Evolutionary conservation across 371 early-diverging fungal species (phyloP).

Genomic region (Mucor circinelloides): DNA sequence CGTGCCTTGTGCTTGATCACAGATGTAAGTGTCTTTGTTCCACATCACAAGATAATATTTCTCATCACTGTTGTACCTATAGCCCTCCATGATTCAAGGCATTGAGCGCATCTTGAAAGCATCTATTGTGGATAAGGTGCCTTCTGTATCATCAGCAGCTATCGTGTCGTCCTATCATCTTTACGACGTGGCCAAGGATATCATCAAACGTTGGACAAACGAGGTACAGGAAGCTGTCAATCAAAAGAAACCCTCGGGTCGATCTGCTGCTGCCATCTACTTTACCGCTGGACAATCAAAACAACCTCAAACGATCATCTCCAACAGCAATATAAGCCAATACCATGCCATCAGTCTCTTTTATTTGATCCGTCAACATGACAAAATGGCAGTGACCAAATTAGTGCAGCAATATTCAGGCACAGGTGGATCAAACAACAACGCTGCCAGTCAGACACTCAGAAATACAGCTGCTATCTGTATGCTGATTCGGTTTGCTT

Average conservation of each 20-base stretch:
- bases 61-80: neutral
- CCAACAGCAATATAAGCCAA: conserved; percentile 82
- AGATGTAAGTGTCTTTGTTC: conserved; percentile 65
- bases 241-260: conserved; percentile 64
- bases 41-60: too few relatives aligned
- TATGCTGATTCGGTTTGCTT: conserved; percentile 90
- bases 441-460: conserved; percentile 57
- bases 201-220: conserved; percentile 86
- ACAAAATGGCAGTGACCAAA: conserved; percentile 97
- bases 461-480: conserved; percentile 89
- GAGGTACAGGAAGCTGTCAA: conserved; percentile 88
- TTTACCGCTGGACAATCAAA: conserved; percentile 49
- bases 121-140: conserved; percentile 94
- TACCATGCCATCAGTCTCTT: conserved; percentile 97
- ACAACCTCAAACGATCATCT: conserved; percentile 49
- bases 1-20: conserved; percentile 94
- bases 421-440: conserved; percentile 24
- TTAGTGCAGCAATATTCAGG: conserved; percentile 87
- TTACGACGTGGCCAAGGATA: conserved; percentile 79
- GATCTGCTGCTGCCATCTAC: conserved; percentile 55
- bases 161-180: conserved; percentile 92
- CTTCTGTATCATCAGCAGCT: conserved; percentile 91
- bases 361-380: conserved; percentile 94
- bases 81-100: conserved; percentile 93
- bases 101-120: conserved; percentile 97